These are phyloP conservation scores for Colletotrichum aenigma DNA, from an alignment of 2,329 filamentous ascomycete species.

Conservation along the genomic window DNA sequence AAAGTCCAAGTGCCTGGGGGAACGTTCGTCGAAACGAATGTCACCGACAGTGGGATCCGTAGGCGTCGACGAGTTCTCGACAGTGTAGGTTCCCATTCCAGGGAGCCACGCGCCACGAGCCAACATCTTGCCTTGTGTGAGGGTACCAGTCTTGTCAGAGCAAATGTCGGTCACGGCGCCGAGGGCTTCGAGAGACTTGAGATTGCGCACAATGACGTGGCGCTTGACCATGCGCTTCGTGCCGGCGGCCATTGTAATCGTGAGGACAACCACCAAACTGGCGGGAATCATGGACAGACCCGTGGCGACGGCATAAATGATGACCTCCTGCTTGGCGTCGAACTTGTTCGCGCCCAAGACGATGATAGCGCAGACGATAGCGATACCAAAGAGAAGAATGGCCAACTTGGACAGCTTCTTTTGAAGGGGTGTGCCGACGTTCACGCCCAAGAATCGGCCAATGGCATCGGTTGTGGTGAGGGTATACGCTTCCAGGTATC, in stretches of 20 bases:
- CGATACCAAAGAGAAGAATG: slow-evolving; percentile 65
- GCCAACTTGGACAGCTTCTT: slow-evolving; percentile 69
- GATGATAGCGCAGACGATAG: slow-evolving; percentile 68
- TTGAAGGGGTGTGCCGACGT: slow-evolving; percentile 70
- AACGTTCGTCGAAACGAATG: slow-evolving; percentile 34
- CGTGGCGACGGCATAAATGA: slow-evolving; percentile 67
- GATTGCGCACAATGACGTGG: slow-evolving; percentile 62
- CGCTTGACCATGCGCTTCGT: slow-evolving; percentile 49
- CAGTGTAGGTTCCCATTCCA: slow-evolving; percentile 21
- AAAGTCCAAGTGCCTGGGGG: not conserved
- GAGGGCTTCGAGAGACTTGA: slow-evolving; percentile 45
- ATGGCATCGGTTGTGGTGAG: slow-evolving; percentile 57
- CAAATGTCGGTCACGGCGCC: slow-evolving; percentile 49
- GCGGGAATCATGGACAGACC: slow-evolving; percentile 67
- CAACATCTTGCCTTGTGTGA: slow-evolving; percentile 21
- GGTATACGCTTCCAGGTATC: slow-evolving; percentile 42
- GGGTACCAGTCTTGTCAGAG: slow-evolving; percentile 28
- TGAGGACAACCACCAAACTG: slow-evolving; percentile 67
- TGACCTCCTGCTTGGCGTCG: slow-evolving; percentile 55
- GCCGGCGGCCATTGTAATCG: slow-evolving; percentile 69
- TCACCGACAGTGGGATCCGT: slow-evolving; percentile 52
- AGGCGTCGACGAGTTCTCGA: slow-evolving; percentile 43
- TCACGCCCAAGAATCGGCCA: slow-evolving; percentile 67
- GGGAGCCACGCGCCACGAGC: slow-evolving; percentile 16
- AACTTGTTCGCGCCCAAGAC: slow-evolving; percentile 66